These are phyloP conservation scores for Nigrograna mackinnonii DNA, from an alignment of 2,329 filamentous ascomycete genomes.

Conservation along the genomic window DNA sequence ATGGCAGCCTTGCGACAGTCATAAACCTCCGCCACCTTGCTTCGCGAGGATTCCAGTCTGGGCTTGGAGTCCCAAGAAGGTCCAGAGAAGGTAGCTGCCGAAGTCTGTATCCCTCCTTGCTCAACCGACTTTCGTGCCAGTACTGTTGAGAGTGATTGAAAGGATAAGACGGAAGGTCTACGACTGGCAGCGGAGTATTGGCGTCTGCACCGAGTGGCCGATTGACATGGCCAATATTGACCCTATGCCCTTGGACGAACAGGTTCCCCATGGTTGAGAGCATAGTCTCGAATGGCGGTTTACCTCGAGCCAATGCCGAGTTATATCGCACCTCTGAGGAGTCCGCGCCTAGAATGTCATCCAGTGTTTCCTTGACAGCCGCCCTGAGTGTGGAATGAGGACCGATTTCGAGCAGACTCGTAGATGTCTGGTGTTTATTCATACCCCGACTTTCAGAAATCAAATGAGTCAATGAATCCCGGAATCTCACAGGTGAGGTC, in stretches of 20 bases:
- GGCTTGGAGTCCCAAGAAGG: slow-evolving; percentile 9
- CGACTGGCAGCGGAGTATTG: slow-evolving; percentile 2
- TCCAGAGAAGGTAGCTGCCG: slow-evolving; percentile 14
- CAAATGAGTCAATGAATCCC: neutral
- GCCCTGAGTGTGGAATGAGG: neutral
- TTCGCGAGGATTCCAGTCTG: slow-evolving; percentile 10
- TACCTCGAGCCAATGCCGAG: neutral
- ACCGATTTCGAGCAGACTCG: neutral
- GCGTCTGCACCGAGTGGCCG: neutral
- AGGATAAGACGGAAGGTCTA: slow-evolving; percentile 29
- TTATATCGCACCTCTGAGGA: neutral
- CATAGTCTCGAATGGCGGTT: neutral
- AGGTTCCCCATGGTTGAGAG: neutral
- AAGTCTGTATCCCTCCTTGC: slow-evolving; percentile 18
- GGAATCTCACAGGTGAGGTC: neutral
- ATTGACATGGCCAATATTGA: neutral
- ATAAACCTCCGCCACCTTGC: slow-evolving; percentile 44
- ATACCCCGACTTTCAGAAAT: too few relatives aligned
- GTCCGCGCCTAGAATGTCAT: neutral
- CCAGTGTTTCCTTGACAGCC: slow-evolving; percentile 1
- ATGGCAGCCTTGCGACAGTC: neutral
- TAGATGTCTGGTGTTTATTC: neutral
- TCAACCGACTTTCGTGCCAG: slow-evolving; percentile 18
- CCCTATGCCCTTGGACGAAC: neutral
- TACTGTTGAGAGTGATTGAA: slow-evolving; percentile 34